These are phyloP conservation scores for Xylaria castorea DNA, from an alignment of 495 filamentous ascomycete species.

Conservation along the genomic window DNA sequence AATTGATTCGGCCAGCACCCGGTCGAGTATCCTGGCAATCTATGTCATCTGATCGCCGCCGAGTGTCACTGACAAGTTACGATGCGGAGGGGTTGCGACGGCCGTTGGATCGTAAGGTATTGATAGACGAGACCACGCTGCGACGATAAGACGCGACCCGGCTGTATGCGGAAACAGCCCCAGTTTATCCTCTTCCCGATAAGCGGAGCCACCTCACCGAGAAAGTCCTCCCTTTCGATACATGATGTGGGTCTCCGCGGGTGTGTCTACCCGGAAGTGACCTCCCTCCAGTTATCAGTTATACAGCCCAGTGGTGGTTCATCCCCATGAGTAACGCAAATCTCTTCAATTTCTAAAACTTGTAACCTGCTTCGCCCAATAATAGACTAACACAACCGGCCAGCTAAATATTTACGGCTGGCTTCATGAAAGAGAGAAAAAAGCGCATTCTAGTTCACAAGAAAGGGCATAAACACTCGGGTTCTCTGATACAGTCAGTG, in stretches of 20 bases:
- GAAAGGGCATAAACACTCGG: background rate
- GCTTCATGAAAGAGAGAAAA: background rate
- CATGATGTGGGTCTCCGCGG: background rate
- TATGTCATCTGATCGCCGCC: background rate
- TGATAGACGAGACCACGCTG: background rate
- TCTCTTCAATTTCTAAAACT: background rate
- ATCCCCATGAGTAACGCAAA: background rate
- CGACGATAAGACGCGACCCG: background rate
- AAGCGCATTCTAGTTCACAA: background rate
- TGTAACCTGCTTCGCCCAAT: background rate
- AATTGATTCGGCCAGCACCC: slow-evolving; percentile 3
- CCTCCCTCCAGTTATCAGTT: background rate
- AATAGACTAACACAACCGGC: background rate
- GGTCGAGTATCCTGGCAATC: background rate
- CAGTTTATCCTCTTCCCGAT: slow-evolving; percentile 1
- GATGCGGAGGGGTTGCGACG: slow-evolving; percentile 9
- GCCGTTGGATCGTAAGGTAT: background rate
- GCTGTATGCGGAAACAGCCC: background rate
- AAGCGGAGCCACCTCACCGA: slow-evolving; percentile 5
- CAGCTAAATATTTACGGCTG: background rate
- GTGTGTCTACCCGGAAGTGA: background rate
- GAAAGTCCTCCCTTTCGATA: background rate
- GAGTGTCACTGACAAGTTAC: background rate
- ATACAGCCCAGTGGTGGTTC: background rate
- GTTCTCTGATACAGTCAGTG: background rate